These are phyloP conservation scores for Rheum nobile DNA, from an alignment of 148 eudicot species.

Conservation along the genomic window DNA sequence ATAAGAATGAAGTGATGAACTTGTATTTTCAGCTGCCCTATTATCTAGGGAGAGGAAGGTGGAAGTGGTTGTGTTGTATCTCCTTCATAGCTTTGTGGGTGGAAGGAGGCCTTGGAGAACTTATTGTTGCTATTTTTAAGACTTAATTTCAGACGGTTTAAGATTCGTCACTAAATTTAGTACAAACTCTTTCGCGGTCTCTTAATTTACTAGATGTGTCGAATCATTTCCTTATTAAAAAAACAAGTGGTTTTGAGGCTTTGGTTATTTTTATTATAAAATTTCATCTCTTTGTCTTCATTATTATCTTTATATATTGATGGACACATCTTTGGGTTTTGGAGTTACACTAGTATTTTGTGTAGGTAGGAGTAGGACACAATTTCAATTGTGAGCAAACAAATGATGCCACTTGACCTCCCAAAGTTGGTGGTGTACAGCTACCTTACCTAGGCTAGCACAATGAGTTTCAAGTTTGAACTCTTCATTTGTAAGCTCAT, in stretches of 20 bases:
- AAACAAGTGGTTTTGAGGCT: too few relatives aligned
- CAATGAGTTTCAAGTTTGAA: background rate
- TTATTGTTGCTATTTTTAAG: too few relatives aligned
- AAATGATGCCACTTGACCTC: background rate
- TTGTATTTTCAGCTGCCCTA: background rate
- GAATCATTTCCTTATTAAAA: too few relatives aligned
- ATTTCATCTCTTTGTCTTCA: too few relatives aligned
- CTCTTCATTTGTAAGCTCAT: background rate
- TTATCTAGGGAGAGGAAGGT: slow-evolving; percentile 8
- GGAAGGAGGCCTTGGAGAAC: background rate
- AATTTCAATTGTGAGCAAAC: background rate
- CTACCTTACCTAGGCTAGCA: background rate
- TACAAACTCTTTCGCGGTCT: too few relatives aligned
- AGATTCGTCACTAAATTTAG: too few relatives aligned
- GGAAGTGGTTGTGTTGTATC: background rate
- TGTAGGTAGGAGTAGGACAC: background rate
- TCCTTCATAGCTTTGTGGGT: background rate
- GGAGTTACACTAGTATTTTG: background rate
- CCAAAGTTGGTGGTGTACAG: background rate
- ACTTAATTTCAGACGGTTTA: too few relatives aligned
- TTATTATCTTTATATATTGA: background rate
- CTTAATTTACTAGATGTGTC: too few relatives aligned
- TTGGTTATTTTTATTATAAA: too few relatives aligned
- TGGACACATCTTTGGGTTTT: background rate
- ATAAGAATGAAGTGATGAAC: slow-evolving; percentile 24